Evolutionary conservation across 2,329 filamentous ascomycete species (phyloP).

Genomic region (Tolypocladium pustulatum): DNA sequence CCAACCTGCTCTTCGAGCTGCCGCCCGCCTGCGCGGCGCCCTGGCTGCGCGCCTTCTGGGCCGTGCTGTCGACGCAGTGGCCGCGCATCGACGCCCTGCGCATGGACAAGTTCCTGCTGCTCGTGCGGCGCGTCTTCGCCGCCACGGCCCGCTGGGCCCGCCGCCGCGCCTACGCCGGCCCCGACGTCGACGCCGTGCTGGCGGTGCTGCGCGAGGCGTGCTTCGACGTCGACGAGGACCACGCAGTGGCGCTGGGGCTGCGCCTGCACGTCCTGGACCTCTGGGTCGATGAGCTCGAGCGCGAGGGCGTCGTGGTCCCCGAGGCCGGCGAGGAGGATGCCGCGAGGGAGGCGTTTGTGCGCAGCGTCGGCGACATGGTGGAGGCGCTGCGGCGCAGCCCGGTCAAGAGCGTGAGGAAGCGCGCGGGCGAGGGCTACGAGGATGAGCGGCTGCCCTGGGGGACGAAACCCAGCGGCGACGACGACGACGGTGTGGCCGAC

Average conservation of each 20-base stretch:
- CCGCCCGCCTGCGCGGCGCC: constrained; percentile 30
- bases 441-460: constrained; percentile 65
- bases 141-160: constrained; percentile 48
- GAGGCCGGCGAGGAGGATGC: constrained; percentile 16
- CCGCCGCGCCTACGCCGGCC: constrained; percentile 23
- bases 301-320: constrained; percentile 42
- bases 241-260: constrained; percentile 69
- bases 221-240: constrained; percentile 23
- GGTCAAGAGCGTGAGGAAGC: constrained; percentile 61
- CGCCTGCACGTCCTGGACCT: constrained; percentile 82
- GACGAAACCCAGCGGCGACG: constrained; percentile 20
- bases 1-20: constrained; percentile 51
- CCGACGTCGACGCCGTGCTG: constrained; percentile 15
- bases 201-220: constrained; percentile 18
- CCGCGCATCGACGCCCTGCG: constrained; percentile 64
- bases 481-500: constrained; percentile 22
- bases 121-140: constrained; percentile 69
- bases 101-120: constrained; percentile 86
- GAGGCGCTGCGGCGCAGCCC: constrained; percentile 46
- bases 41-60: constrained; percentile 59
- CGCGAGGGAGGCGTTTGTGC: constrained; percentile 36
- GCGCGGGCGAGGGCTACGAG: constrained; percentile 57
- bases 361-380: constrained; percentile 42
- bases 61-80: constrained; percentile 60
- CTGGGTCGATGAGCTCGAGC: constrained; percentile 83